Percentiles rank a stretch among this genome's conserved stretches.
Conservation (phyloP, 2,329 filamentous ascomycete genomes). For the Pestalotiopsis sp. region DNA sequence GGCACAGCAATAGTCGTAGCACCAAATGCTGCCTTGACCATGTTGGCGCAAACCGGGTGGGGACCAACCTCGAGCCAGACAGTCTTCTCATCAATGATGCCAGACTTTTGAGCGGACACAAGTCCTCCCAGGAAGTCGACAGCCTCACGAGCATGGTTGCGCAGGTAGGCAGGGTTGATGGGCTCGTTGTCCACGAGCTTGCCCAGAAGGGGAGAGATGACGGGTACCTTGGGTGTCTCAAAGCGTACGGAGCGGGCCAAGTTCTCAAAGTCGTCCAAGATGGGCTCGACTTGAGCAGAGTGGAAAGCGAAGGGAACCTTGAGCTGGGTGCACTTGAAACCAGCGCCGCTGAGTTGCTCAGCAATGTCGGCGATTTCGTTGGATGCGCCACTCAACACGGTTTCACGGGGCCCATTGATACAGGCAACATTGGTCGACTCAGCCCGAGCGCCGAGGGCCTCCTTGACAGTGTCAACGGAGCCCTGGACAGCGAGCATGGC, state of each 20-base stretch:
- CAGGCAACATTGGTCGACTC: constrained; percentile 62
- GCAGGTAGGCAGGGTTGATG: constrained; percentile 65
- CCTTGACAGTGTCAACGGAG: constrained; percentile 53
- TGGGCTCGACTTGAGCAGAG: constrained; percentile 66
- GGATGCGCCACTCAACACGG: constrained; percentile 65
- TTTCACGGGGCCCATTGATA: constrained; percentile 76
- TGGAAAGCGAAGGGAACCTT: constrained; percentile 71
- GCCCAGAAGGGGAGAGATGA: constrained; percentile 71
- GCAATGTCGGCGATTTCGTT: constrained; percentile 41
- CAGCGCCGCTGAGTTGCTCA: constrained; percentile 47
- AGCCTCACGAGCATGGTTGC: constrained; percentile 66
- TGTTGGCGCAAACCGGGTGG: constrained; percentile 68
- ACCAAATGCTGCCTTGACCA: constrained; percentile 68
- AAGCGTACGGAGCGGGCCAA: constrained; percentile 57
- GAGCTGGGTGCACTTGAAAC: constrained; percentile 64
- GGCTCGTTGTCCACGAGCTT: constrained; percentile 61
- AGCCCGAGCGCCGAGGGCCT: constrained; percentile 48
- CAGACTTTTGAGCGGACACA: constrained; percentile 58
- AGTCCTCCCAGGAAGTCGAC: constrained; percentile 72
- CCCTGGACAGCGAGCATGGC: constrained; percentile 56
- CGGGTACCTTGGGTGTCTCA: constrained; percentile 56
- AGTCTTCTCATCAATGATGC: constrained; percentile 66
- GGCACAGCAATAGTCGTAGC: constrained; percentile 56
- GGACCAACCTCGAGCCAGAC: constrained; percentile 77
- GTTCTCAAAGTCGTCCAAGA: constrained; percentile 62